Percentiles rank a stretch among this genome's conserved stretches.
phyloP scores from a whole-genome alignment of 1,284 basidiomycete genomes.

The Ustilago xerochloae region DNA sequence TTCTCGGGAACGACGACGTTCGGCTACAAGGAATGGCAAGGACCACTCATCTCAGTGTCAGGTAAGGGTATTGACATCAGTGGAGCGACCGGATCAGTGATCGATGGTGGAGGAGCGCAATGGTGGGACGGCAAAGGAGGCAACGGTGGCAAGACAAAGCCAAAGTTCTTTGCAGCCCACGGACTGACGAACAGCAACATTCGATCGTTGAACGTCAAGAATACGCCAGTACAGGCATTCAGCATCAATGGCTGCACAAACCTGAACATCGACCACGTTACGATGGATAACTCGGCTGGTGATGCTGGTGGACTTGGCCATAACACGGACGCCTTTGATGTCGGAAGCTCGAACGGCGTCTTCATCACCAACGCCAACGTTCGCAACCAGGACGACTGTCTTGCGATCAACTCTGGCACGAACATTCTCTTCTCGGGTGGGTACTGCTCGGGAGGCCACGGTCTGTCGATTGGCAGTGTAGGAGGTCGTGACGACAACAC shows the following conservation, averaged over 20 bases:
- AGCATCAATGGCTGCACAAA: slow-evolving; percentile 25
- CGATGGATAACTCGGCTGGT: slow-evolving; percentile 26
- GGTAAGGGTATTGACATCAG: slow-evolving; percentile 15
- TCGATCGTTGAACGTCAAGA: slow-evolving; percentile 19
- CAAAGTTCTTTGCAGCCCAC: slow-evolving; percentile 33
- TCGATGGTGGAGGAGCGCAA: slow-evolving; percentile 20
- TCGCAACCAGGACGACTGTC: slow-evolving; percentile 40
- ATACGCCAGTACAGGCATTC: slow-evolving; percentile 44
- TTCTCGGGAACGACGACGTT: slow-evolving; percentile 42
- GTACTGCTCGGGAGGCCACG: slow-evolving; percentile 37
- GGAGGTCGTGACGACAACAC: slow-evolving; percentile 34
- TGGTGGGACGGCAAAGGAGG: slow-evolving; percentile 40
- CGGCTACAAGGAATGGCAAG: slow-evolving; percentile 31
- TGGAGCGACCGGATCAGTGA: slow-evolving; percentile 5
- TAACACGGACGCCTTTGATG: slow-evolving; percentile 50
- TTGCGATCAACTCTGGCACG: slow-evolving; percentile 41
- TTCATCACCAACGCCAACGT: slow-evolving; percentile 24
- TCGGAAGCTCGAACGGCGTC: slow-evolving; percentile 23
- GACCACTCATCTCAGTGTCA: slow-evolving; percentile 31
- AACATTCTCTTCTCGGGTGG: slow-evolving; percentile 22
- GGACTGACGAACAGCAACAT: slow-evolving; percentile 22
- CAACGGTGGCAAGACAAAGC: slow-evolving; percentile 40
- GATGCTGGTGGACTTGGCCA: slow-evolving; percentile 11
- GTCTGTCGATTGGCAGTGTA: slow-evolving; percentile 43
- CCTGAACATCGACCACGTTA: slow-evolving; percentile 17